Conservation (phyloP, 495 filamentous ascomycete species). For the Aspergillus nanangensis region DNA sequence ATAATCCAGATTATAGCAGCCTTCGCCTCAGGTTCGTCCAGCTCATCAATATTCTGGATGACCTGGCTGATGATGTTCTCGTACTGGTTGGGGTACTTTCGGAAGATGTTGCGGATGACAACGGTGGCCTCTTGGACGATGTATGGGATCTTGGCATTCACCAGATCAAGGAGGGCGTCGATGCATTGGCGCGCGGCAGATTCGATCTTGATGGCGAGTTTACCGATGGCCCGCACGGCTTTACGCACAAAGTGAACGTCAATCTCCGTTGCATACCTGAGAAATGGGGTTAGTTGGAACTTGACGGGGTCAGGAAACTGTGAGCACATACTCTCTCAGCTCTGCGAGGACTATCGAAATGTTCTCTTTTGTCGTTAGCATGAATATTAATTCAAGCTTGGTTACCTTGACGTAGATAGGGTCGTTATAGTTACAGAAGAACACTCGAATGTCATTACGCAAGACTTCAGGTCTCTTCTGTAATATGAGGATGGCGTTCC, state of each 20-base stretch:
- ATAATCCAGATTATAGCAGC: constrained; percentile 99
- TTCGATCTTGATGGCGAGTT: constrained; percentile 98
- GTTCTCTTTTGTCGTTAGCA: constrained; percentile 95
- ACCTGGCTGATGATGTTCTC: constrained; percentile 94
- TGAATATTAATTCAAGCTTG: constrained; percentile 97
- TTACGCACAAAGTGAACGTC: constrained; percentile 99
- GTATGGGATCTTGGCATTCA: constrained; percentile 98
- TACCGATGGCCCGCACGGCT: constrained; percentile 94
- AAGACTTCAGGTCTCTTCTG: constrained; percentile 92
- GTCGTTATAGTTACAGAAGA: constrained; percentile 99
- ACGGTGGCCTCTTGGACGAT: constrained; percentile 99
- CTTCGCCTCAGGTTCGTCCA: constrained; percentile 99
- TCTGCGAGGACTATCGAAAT: constrained; percentile 95
- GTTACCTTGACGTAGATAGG: constrained; percentile 99
- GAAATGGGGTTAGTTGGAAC: constrained; percentile 5
- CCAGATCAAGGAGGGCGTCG: constrained; percentile 84
- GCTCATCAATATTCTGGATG: constrained; percentile 92
- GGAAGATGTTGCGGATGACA: constrained; percentile 98
- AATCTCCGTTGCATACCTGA: constrained; percentile 89
- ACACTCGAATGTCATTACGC: constrained; percentile 94
- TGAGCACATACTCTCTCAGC: constrained; percentile 67
- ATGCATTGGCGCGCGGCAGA: constrained; percentile 88
- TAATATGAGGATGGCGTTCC: constrained; percentile 91
- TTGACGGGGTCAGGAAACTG: background rate
- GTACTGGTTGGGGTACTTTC: constrained; percentile 98